Percentiles rank a stretch among this genome's conserved stretches.
Conservation (phyloP, 306 rosid species). For the Cucumis hystrix region DNA sequence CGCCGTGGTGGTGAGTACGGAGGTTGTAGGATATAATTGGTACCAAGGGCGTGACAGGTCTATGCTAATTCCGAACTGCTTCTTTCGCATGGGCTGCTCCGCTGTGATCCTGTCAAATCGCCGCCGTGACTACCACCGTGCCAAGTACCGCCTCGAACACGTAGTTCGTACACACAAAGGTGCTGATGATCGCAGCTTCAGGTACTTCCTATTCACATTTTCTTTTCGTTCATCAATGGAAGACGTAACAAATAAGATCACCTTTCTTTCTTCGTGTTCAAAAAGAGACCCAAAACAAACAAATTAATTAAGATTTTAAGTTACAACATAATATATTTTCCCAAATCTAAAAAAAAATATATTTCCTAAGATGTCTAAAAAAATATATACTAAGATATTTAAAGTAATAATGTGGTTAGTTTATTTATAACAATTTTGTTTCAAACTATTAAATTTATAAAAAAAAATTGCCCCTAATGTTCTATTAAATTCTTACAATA, state of each 20-base stretch:
- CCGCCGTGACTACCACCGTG: slow-evolving; percentile 57
- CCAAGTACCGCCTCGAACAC: slow-evolving; percentile 84
- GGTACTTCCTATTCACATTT: slow-evolving; percentile 24
- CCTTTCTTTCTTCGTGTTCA: background rate
- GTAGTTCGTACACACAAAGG: slow-evolving; percentile 92
- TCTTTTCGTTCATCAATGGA: background rate
- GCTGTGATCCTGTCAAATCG: slow-evolving; percentile 83
- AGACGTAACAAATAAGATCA: background rate
- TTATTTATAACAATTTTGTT: no score
- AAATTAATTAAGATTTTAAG: no score
- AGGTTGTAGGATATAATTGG: slow-evolving; percentile 84
- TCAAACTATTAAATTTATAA: no score
- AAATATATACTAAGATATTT: background rate
- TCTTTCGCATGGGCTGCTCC: slow-evolving; percentile 95
- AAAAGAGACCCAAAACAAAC: background rate
- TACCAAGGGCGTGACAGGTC: slow-evolving; percentile 75
- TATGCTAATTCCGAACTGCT: slow-evolving; percentile 82
- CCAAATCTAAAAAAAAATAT: background rate
- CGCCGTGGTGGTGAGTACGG: slow-evolving; percentile 88
- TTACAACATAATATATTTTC: no score
- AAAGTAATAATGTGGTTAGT: no score
- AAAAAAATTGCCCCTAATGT: no score
- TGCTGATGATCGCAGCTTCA: slow-evolving; percentile 89
- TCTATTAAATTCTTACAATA: no score
- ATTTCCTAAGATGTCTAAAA: background rate